Base-by-base conservation (phyloP, 1,284 basidiomycete species). In the Malassezia cuniculi region DNA sequence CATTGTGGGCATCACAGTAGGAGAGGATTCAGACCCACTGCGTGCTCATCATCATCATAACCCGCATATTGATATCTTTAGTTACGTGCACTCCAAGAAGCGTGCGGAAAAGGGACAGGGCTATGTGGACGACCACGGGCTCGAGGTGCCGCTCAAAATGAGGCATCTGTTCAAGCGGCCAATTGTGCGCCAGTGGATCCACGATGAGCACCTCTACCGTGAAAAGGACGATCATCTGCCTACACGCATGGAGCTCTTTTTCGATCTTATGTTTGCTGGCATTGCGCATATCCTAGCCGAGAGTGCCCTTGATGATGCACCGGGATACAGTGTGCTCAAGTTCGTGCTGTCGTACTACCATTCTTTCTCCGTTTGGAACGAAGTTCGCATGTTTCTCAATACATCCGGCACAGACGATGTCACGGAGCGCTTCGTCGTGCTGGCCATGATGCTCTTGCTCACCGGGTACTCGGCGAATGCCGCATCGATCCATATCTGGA, bases 181-280 rank as follows among this genome's bases (percentile, higher is more conserved):
- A 1, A 32, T 68, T 8, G 54, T 68, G 27, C 50, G 66, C 2
- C 66, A 68, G 35, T 68, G 60, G 58, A 41, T 68, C 4, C 44
- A 58, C 31, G 47, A 57, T 21, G 57, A 55, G 26, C 47, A 58
- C 33, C 39, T 66, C 30, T 68, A 57, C 34, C 47, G 59, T 20
- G 66, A 68, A 31, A 48, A 44, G 15, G 53, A 53, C 41, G 59
- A 61, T 29, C 50, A 66, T 9, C 48, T 56, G 18, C 53, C 63
- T 1, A 50, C 48, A 8, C 57, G 62, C 18, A 62, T 64, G 34
- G 66, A 68, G 36, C 57, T 68, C 12, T 65, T 68, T 25, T 68
- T 65, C 21, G 66, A 68, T 36, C 48, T 64, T 15, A 54, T 58
- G 45, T 55, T 65, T 29, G 58, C 60, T 31, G 59, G 57, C 11